Conservation (phyloP, 2,329 filamentous ascomycete genomes). For the Ophiostoma novo-ulmi region DNA sequence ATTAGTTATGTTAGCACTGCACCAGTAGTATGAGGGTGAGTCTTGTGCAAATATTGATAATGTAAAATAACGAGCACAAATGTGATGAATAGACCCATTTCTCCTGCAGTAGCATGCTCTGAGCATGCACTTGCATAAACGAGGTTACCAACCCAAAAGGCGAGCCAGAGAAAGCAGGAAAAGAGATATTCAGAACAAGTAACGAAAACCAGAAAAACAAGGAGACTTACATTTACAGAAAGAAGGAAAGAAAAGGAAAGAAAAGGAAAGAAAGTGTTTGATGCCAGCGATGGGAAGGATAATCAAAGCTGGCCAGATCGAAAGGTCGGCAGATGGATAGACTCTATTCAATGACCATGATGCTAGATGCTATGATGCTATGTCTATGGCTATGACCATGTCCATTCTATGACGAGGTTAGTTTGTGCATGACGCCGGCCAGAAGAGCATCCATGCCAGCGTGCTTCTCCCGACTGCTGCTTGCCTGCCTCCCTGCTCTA, state of each 20-base stretch:
- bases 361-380: not conserved
- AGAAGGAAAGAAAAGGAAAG: not conserved
- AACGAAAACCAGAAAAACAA: not conserved
- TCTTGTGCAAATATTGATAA: not conserved
- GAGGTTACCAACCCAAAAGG: not conserved
- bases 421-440: not conserved
- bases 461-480: not conserved
- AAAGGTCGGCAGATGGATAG: not conserved
- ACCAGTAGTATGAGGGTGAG: not conserved
- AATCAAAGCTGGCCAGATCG: not conserved
- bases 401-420: not conserved
- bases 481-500: not conserved
- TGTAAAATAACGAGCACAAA: not conserved
- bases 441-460: not conserved
- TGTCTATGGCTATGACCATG: not conserved
- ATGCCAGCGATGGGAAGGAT: not conserved
- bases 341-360: not conserved
- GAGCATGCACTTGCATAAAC: slow-evolving; percentile 1
- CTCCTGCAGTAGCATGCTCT: slow-evolving; percentile 2
- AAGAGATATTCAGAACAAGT: not conserved
- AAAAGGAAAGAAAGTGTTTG: not conserved
- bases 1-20: not conserved
- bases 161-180: not conserved
- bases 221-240: not conserved
- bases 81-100: slow-evolving; percentile 1